A percentile compares a stretch with the other conserved stretches of the same genome.
These are phyloP conservation scores for Boletus patriciae DNA, from an alignment of 768 basidiomycete species.

Conservation along the genomic window DNA sequence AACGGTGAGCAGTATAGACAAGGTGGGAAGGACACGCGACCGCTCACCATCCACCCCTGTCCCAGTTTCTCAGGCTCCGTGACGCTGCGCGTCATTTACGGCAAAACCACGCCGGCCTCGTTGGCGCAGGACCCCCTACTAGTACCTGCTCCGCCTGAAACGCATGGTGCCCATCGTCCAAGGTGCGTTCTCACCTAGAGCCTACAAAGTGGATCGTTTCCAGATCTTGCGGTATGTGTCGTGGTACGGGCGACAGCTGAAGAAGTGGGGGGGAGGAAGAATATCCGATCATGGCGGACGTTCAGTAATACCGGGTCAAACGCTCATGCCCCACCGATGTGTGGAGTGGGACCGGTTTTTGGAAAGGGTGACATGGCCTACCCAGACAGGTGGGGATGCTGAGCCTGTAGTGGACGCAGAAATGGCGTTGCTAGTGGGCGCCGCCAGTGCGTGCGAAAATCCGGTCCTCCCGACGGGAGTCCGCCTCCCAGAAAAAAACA, in stretches of 20 bases:
- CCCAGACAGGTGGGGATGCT: no score
- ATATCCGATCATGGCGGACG: no score
- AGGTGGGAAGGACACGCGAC: no score
- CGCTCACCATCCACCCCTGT: background rate
- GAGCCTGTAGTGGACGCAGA: no score
- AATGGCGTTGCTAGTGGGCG: no score
- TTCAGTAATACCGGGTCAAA: no score
- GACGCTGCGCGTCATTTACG: conserved; percentile 30
- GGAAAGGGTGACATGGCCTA: no score
- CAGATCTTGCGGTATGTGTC: conserved; percentile 50
- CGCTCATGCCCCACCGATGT: no score
- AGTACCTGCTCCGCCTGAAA: conserved; percentile 30
- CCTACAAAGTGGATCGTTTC: conserved; percentile 36
- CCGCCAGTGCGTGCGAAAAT: no score
- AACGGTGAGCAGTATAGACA: conserved; percentile 36
- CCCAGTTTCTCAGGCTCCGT: conserved; percentile 30
- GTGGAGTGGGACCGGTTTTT: no score
- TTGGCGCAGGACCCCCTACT: conserved; percentile 18
- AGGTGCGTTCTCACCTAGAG: conserved; percentile 32
- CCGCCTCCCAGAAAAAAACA: no score
- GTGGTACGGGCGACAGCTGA: conserved; percentile 57
- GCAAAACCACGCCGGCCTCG: conserved; percentile 22
- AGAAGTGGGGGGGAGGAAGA: conserved; percentile 56
- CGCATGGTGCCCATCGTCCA: conserved; percentile 32
- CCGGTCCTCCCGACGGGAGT: no score